Percentiles rank a stretch among this genome's conserved stretches.
phyloP scores from a whole-genome alignment of 768 basidiomycete genomes.

The Astraeus odoratus region DNA sequence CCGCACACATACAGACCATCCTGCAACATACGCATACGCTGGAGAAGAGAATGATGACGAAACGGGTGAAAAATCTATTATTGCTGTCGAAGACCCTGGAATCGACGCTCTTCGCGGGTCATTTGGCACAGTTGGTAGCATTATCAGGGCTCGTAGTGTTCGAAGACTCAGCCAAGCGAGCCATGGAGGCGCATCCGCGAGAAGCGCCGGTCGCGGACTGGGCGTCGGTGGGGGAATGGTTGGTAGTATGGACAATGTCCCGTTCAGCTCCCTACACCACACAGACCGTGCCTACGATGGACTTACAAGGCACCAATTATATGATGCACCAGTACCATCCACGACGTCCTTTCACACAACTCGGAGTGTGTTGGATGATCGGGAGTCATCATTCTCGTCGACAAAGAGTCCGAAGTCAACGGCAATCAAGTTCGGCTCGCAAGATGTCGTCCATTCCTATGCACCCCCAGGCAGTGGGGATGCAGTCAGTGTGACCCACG shows the following conservation, averaged over 20 bases:
- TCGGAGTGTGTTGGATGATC: slow-evolving; percentile 31
- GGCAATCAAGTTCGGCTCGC: slow-evolving; percentile 70
- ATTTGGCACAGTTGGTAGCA: slow-evolving; percentile 86
- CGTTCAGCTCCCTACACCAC: slow-evolving; percentile 19
- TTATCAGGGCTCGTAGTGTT: slow-evolving; percentile 66
- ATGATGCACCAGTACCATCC: slow-evolving; percentile 76
- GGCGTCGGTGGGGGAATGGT: slow-evolving; percentile 23
- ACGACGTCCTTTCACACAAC: neutral
- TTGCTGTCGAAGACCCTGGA: slow-evolving; percentile 81
- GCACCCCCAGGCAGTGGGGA: slow-evolving; percentile 47
- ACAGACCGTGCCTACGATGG: slow-evolving; percentile 37
- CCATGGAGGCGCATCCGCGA: slow-evolving; percentile 18
- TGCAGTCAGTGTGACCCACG: slow-evolving; percentile 34
- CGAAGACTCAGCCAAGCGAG: slow-evolving; percentile 45
- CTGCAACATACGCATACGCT: slow-evolving; percentile 17
- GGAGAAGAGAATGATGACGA: slow-evolving; percentile 29
- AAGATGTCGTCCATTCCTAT: slow-evolving; percentile 74
- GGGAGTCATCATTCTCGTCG: slow-evolving; percentile 26
- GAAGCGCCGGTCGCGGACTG: slow-evolving; percentile 14
- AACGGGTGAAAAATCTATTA: slow-evolving; percentile 52
- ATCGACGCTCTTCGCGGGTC: slow-evolving; percentile 88
- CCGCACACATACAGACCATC: slow-evolving; percentile 55
- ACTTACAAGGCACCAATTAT: slow-evolving; percentile 76
- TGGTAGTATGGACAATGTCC: slow-evolving; percentile 18
- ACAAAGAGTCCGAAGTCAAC: slow-evolving; percentile 33